Evolutionary conservation across 768 basidiomycete species (phyloP).

Genomic region (Arthromyces matolae): DNA sequence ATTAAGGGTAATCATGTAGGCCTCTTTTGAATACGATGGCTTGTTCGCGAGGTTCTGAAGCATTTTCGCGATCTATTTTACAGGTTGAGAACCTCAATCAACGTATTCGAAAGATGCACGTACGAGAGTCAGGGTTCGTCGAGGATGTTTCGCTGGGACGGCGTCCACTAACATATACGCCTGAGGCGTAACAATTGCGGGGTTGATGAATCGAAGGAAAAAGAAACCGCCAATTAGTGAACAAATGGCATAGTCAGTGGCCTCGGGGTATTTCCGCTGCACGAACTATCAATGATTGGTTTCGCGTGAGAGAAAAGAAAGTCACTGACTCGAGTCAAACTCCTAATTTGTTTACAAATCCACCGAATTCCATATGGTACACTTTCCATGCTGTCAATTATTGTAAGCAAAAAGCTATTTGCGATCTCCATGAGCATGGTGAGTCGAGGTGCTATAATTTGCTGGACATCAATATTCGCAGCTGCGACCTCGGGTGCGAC

Average conservation of each 20-base stretch:
- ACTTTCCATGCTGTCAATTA: slow-evolving; percentile 97
- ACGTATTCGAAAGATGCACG: slow-evolving; percentile 16
- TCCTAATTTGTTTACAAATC: slow-evolving; percentile 99
- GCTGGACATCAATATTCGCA: slow-evolving; percentile 92
- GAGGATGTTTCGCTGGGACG: slow-evolving; percentile 95
- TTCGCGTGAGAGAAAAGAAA: not conserved
- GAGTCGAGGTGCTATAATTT: slow-evolving; percentile 93
- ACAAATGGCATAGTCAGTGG: slow-evolving; percentile 96
- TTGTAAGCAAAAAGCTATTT: slow-evolving; percentile 94
- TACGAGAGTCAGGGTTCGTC: slow-evolving; percentile 88
- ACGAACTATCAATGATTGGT: not conserved
- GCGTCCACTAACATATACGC: slow-evolving; percentile 99
- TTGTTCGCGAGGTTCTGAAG: slow-evolving; percentile 98
- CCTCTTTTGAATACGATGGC: slow-evolving; percentile 95
- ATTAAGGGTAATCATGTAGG: slow-evolving; percentile 97
- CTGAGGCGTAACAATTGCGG: slow-evolving; percentile 97
- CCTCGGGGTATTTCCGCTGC: slow-evolving; percentile 98
- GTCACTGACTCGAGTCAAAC: slow-evolving; percentile 82
- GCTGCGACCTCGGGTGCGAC: slow-evolving; percentile 94
- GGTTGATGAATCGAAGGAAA: slow-evolving; percentile 99
- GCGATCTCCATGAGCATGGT: slow-evolving; percentile 99
- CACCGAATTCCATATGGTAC: slow-evolving; percentile 99
- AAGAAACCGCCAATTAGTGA: slow-evolving; percentile 99
- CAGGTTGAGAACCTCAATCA: slow-evolving; percentile 2
- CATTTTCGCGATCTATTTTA: slow-evolving; percentile 93